Base-by-base conservation (phyloP, 139 green algal species). In the Volvox reticuliferus region DNA sequence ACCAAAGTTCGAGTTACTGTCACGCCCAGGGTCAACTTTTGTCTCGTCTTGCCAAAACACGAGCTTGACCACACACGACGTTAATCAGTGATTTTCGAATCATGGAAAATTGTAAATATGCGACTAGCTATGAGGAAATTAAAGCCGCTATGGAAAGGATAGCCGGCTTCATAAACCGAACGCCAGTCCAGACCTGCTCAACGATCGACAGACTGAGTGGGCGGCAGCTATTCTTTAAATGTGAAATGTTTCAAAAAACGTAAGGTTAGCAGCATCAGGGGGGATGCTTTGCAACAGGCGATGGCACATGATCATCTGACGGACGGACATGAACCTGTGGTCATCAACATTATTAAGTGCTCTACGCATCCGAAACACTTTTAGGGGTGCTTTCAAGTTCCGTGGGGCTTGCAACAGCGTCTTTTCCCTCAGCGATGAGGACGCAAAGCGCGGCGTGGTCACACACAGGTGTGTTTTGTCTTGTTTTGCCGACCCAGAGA, bases 391-490 rank as follows among this genome's bases (percentile, higher is more conserved):
- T 6, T 97, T 97, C 93, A 97, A 97, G 89, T 93, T 96, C 63
- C 87, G 96, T 0, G 97, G 97, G 2, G 97, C 96, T 0, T 94
- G 89, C 90, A 98, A 98, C 79, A 91, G 94, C 0, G 92, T 98
- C 21, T 91, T 96, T 0, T 87, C 79, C 1, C 88, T 98, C 78
- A 21, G 79, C 3, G 89, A 95, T 0, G 95, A 95, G 55, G 89
- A 93, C 1, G 93, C 93, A 12, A 81, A 55, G 1, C 89, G 88
- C 22, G 95, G 96, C 1, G 97, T 98, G 5, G 94, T 97, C 0
- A 97, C 96, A 1, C 97, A 98, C 92, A 95, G 91, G 92, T 81
- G 44, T 55, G 44, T 55, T 55, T 55, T 55, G 44, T 14, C 44
- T 9, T 9, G 9, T 5, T 55, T 55, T 14, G 44, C 44, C 44